Base-by-base conservation (phyloP, 495 filamentous ascomycete species). In the Barbatosphaeria neglecta region DNA sequence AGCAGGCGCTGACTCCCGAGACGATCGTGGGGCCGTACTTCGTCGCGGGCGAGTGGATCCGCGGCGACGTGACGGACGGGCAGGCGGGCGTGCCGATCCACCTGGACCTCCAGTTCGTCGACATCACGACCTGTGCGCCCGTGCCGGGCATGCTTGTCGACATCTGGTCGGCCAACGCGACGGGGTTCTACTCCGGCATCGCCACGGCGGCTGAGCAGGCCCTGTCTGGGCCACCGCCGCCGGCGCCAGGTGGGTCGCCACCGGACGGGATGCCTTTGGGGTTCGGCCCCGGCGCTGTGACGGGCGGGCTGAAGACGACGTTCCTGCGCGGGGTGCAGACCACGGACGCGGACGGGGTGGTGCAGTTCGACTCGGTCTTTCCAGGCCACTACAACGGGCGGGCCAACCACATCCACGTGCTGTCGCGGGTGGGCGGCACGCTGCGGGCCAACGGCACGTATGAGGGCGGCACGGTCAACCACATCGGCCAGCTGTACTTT, bases 311-410 rank as follows among this genome's bases (percentile, higher is more conserved):
- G 4, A 60, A 70, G 20, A 64, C 62, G 0, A 78, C 70, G 11
- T 75, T 63, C 53, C 57, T 76, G 10, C 72, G 77, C 23, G 77
- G 75, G 25, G 61, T 77, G 23, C 68, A 72, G 47, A 46, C 51
- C n/a, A 70, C 69, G 22, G 64, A 80, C 50, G 42, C 54, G 4
- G 71, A 81, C 42, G 76, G 78, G n/a, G 69, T 81, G 5, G 75
- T 69, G 3, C 61, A 53, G 39, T 76, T 81, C 53, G 67, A 74
- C 46, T 76, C 72, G 11, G 71, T 75, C 48, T 78, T 80, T 64
- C 76, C 77, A 0, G 77, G 78, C 19, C 74, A 79, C 59, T 83
- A 82, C 53, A 55, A 65, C 1, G 75, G 74, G 2, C 73, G 79
- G n/a, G 70, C 77, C 4, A 76, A 65, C 4, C 79, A 81, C 58